Evolutionary conservation across 208 protist genomes (phyloP).

Genomic region (Leishmania amazonensis): DNA sequence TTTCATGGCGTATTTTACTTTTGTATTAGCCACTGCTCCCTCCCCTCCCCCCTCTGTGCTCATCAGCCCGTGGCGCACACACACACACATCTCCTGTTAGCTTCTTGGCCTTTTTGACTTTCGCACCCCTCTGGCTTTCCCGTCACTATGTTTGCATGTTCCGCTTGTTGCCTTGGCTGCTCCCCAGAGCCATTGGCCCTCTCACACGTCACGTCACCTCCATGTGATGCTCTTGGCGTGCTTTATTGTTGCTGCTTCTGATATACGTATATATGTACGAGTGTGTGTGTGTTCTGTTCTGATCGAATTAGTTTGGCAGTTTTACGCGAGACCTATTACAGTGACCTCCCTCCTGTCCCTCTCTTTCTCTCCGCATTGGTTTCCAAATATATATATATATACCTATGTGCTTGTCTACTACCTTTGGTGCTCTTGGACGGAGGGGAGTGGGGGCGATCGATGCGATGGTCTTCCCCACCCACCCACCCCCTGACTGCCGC

Average conservation of each 20-base stretch:
- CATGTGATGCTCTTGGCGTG: background rate
- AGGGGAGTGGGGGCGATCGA: background rate
- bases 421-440: background rate
- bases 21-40: background rate
- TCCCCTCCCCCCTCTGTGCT: background rate
- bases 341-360: background rate
- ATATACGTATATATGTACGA: no score
- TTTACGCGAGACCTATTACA: background rate
- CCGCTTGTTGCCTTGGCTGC: no score
- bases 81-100: background rate
- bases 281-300: background rate
- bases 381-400: background rate
- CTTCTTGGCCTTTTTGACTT: conserved; percentile 8
- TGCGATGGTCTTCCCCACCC: background rate
- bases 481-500: background rate
- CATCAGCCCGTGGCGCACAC: conserved; percentile 1
- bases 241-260: background rate
- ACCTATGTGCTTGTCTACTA: background rate
- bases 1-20: background rate
- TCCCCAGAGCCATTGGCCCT: background rate
- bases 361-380: background rate
- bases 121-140: no score
- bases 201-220: background rate
- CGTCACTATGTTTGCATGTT: no score
- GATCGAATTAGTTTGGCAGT: background rate